Conservation (phyloP, 495 filamentous ascomycete species). For the Tricharina praecox region DNA sequence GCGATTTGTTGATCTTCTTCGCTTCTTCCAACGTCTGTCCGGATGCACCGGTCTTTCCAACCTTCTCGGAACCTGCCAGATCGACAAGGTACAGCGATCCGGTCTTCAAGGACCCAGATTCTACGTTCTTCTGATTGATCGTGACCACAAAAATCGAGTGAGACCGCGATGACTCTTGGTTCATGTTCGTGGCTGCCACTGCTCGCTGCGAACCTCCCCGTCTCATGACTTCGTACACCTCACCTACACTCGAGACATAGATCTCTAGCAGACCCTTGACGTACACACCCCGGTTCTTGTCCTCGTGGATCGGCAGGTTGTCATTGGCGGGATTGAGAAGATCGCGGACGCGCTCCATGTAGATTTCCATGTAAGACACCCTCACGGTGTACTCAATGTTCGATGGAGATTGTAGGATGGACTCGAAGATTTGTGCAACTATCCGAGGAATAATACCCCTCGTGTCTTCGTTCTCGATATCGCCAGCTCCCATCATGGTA, state of each 20-base stretch:
- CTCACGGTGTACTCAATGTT: conserved; percentile 96
- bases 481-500: conserved; percentile 88
- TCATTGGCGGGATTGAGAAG: conserved; percentile 80
- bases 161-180: conserved; percentile 93
- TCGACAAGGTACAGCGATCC: conserved; percentile 94
- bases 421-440: conserved; percentile 93
- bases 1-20: conserved; percentile 99
- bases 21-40: conserved; percentile 96
- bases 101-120: conserved; percentile 90
- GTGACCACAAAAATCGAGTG: conserved; percentile 98
- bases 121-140: conserved; percentile 92
- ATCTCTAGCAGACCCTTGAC: conserved; percentile 91
- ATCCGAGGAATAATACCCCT: conserved; percentile 95
- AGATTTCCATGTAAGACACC: conserved; percentile 99
- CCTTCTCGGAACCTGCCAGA: conserved; percentile 94
- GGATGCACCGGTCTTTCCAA: conserved; percentile 94
- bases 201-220: conserved; percentile 74
- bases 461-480: conserved; percentile 77
- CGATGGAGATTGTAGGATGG: conserved; percentile 72
- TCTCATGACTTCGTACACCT: conserved; percentile 95
- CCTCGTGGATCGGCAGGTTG: conserved; percentile 90
- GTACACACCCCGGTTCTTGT: conserved; percentile 90
- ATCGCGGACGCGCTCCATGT: conserved; percentile 97
- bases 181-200: conserved; percentile 99
- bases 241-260: conserved; percentile 86